Evolutionary conservation across 257 asterid species (phyloP).

Genomic region (Phtheirospermum japonicum): DNA sequence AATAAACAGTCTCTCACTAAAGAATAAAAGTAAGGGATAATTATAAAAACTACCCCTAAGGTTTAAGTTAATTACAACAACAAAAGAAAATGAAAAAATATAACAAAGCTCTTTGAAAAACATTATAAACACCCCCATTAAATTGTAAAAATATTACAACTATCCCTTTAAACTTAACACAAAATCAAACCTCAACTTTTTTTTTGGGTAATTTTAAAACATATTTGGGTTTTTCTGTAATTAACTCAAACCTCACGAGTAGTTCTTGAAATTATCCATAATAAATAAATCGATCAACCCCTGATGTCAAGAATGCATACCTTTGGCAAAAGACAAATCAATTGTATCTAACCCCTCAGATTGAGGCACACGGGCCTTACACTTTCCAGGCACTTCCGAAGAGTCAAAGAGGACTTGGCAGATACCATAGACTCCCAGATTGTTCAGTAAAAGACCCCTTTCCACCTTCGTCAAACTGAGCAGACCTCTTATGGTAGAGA

Average conservation of each 20-base stretch:
- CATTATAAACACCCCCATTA: too few relatives aligned
- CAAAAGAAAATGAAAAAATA: too few relatives aligned
- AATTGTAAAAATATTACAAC: too few relatives aligned
- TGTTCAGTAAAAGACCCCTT: conserved; percentile 87
- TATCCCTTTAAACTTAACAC: too few relatives aligned
- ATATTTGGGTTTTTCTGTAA: too few relatives aligned
- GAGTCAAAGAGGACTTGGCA: conserved; percentile 96
- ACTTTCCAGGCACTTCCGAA: conserved; percentile 81
- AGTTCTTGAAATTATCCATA: background rate
- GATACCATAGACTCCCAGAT: conserved; percentile 84
- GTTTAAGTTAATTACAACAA: too few relatives aligned
- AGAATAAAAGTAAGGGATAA: conserved; percentile 5
- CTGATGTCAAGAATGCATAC: conserved; percentile 38
- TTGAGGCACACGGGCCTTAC: conserved; percentile 37
- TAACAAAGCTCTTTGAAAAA: too few relatives aligned
- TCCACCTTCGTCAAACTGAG: conserved; percentile 99
- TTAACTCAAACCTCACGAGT: too few relatives aligned
- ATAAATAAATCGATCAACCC: conserved; percentile 19
- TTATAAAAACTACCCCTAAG: too few relatives aligned
- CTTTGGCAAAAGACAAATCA: conserved; percentile 81
- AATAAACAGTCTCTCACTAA: conserved; percentile 1
- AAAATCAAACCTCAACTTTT: too few relatives aligned
- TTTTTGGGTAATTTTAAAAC: too few relatives aligned
- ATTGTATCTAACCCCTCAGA: conserved; percentile 43
- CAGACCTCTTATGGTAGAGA: conserved; percentile 95